phyloP scores from a whole-genome alignment of 768 basidiomycete genomes.

The Leucocoprinus leucothites region DNA sequence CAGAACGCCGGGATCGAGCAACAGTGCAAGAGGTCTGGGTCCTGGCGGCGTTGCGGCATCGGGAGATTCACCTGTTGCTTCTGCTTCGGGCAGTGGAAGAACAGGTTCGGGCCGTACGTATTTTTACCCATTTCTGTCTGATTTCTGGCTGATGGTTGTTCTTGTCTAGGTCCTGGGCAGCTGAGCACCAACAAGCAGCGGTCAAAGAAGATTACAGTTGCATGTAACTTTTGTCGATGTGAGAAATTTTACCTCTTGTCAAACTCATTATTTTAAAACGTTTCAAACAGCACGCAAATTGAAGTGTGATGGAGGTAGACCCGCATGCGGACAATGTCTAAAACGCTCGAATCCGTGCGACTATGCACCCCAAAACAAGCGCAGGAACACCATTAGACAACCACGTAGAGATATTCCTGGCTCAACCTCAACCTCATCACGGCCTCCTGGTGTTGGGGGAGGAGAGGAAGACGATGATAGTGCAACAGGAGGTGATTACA shows the following conservation, averaged over 20 bases:
- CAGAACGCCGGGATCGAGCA: constrained; percentile 7
- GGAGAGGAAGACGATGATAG: constrained; percentile 68
- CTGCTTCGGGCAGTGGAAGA: constrained; percentile 11
- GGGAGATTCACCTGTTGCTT: constrained; percentile 10
- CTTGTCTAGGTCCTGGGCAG: constrained; percentile 6
- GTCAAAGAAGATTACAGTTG: constrained; percentile 84
- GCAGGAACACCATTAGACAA: constrained; percentile 56
- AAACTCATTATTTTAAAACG: neutral
- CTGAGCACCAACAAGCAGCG: constrained; percentile 54
- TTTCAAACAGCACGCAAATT: constrained; percentile 68
- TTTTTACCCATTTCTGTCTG: too few relatives aligned
- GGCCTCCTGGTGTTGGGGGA: constrained; percentile 18
- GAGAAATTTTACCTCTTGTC: constrained; percentile 24
- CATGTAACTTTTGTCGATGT: constrained; percentile 92
- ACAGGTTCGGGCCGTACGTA: constrained; percentile 9
- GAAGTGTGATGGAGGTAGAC: constrained; percentile 84
- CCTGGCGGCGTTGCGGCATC: constrained; percentile 10
- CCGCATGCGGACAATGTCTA: constrained; percentile 78
- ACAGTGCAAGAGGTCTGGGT: constrained; percentile 6
- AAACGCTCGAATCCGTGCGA: constrained; percentile 79
- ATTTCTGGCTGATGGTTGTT: constrained; percentile 8
- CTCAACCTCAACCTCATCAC: constrained; percentile 10
- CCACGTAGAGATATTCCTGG: constrained; percentile 17
- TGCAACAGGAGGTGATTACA: constrained; percentile 60
- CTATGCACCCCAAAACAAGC: constrained; percentile 75